Evolutionary conservation across 225 moss, liverwort and hornwort species (phyloP).

Genomic region (Polytrichum commune): DNA sequence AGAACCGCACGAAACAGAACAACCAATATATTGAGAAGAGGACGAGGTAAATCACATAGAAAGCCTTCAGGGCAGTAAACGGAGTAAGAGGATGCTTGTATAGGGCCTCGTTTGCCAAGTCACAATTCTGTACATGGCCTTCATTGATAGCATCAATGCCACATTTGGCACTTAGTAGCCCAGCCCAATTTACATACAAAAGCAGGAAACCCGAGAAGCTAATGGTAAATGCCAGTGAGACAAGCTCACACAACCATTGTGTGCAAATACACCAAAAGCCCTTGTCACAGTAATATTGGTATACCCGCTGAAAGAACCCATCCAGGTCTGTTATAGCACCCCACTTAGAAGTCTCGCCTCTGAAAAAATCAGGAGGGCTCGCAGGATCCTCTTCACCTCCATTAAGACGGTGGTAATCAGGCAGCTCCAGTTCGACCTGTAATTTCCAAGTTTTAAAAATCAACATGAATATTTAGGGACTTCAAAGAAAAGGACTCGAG

Average conservation of each 20-base stretch:
- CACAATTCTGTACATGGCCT: constrained; percentile 73
- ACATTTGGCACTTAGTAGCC: constrained; percentile 79
- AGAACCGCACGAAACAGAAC: constrained; percentile 94
- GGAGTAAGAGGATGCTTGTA: constrained; percentile 73
- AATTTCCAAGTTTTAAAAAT: constrained; percentile 2
- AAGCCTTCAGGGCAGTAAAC: constrained; percentile 61
- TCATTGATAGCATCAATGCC: constrained; percentile 80
- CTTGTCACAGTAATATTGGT: constrained; percentile 96
- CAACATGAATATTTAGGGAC: too few species aligned
- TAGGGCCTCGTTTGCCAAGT: constrained; percentile 78
- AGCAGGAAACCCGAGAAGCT: constrained; percentile 92
- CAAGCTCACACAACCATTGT: constrained; percentile 91
- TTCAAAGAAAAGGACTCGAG: too few species aligned
- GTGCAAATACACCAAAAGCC: constrained; percentile 99
- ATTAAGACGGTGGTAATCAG: constrained; percentile 73
- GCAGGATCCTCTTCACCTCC: constrained; percentile 63
- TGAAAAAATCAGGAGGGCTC: constrained; percentile 82
- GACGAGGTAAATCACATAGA: constrained; percentile 75
- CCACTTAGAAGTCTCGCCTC: constrained; percentile 85
- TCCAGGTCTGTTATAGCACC: constrained; percentile 93
- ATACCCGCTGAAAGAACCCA: constrained; percentile 92
- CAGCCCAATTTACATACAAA: constrained; percentile 89
- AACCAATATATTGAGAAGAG: constrained; percentile 90
- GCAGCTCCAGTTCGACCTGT: constrained; percentile 92
- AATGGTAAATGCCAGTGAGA: constrained; percentile 90